Evolutionary conservation across 352 stramenopile species (phyloP).

Genomic region (Globisporangium cylindrosporum): DNA sequence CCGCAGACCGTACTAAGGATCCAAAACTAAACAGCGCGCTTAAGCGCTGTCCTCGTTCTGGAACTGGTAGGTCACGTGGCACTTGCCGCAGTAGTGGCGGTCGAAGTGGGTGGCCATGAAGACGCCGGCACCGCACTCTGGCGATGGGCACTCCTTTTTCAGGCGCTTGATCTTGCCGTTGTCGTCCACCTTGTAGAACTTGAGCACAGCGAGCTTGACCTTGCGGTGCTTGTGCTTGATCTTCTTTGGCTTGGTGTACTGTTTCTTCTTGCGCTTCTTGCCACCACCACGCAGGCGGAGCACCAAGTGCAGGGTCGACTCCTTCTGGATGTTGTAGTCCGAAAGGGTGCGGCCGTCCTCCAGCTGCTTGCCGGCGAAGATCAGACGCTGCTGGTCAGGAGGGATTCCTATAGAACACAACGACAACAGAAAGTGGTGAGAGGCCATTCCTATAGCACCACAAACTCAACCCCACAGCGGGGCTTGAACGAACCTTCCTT

Average conservation of each 20-base stretch:
- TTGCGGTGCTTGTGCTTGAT: constrained; percentile 96
- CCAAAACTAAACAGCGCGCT: constrained; percentile 7
- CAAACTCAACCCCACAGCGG: too few species aligned
- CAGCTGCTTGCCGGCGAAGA: constrained; percentile 99
- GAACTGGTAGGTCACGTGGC: constrained; percentile 96
- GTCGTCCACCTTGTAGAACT: constrained; percentile 97
- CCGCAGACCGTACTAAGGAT: background rate
- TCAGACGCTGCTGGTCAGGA: constrained; percentile 99
- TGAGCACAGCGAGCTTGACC: constrained; percentile 96
- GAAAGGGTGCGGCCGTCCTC: constrained; percentile 92
- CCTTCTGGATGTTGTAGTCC: constrained; percentile 97
- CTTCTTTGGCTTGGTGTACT: constrained; percentile 99
- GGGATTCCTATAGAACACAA: constrained; percentile 86
- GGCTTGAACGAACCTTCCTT: constrained; percentile 91
- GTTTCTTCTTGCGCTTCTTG: constrained; percentile 99
- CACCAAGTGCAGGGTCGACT: constrained; percentile 98
- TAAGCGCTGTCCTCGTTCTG: constrained; percentile 72
- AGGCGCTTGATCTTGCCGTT: constrained; percentile 97
- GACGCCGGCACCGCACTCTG: constrained; percentile 95
- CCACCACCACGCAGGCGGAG: constrained; percentile 94
- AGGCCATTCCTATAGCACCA: too few species aligned
- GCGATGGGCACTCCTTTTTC: constrained; percentile 96
- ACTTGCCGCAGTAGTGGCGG: constrained; percentile 99
- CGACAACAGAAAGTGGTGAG: constrained; percentile 3
- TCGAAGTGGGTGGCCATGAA: constrained; percentile 99